These are phyloP conservation scores for Helianthus annuus DNA, from an alignment of 129 eudicot genomes.

Conservation along the genomic window HanXRQr2.0-SUNRISE NC_035442.2:125116561-125117060, in stretches of 20 bases:
- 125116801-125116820: too few relatives aligned
- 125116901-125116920: too few relatives aligned
- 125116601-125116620: neutral
- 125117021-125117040: neutral
- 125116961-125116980: too few relatives aligned
- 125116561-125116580: neutral
- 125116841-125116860: neutral
- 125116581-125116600: neutral
- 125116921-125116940: too few relatives aligned
- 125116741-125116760: neutral
- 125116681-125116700: neutral
- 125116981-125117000: too few relatives aligned
- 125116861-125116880: too few relatives aligned
- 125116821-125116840: constrained; percentile 10
- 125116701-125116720: neutral
- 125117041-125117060: constrained; percentile 51
- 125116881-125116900: too few relatives aligned
- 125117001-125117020: neutral
- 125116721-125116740: too few relatives aligned
- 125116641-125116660: neutral
- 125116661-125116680: neutral
- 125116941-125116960: too few relatives aligned
- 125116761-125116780: neutral
- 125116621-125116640: neutral
- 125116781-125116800: neutral